Evolutionary conservation across 768 basidiomycete genomes (phyloP), one percentile per base, ranked within the genome.

Genomic region (Termitomyces sp.): DNA sequence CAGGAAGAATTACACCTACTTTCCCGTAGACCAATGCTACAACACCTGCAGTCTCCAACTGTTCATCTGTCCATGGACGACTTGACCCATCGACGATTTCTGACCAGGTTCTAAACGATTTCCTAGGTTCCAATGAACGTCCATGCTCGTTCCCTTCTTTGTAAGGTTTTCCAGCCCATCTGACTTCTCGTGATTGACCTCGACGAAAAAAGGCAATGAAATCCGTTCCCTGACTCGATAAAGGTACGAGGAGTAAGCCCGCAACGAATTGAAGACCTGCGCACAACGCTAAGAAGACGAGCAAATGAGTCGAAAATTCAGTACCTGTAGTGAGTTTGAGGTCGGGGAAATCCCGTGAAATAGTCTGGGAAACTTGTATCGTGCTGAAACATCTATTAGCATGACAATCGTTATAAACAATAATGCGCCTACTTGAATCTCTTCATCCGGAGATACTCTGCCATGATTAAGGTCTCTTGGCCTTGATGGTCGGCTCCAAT

Each of bases 171-270:
- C 91, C 92, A 0, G 90, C 92, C 90, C 90, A 91, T 52, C 82
- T 78, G 1, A 91, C 83, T 57, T 87, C 76, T n/a, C 79, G 77
- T 24, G 76, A 75, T 69, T 92, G 88, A 4, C 90, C 88, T 61
- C 83, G 84, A n/a, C 90, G 80, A 32, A 92, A 71, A 64, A 94
- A 87, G 14, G 85, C 86, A 58, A 94, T 90, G 64, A 92, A 92
- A 66, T 94, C 90, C 43, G 83, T 80, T 0, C 90, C 90, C 10
- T 79, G 81, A 42, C 76, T 77, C 0, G 89, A 90, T 2, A 92
- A 73, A 1, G 91, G 90, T 0, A 92, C 86, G 63, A 82, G 86
- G 2, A 94, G 80, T 52, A 91, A 65, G 3, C 91, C 90, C 0
- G 89, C 85, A 62, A 94, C 81, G 48, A 84, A 72, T 51, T 86